Percentiles rank a stretch among this genome's conserved stretches.
phyloP scores from a whole-genome alignment of 2,329 filamentous ascomycete species.

The Rhinocladiella mackenziei region DNA sequence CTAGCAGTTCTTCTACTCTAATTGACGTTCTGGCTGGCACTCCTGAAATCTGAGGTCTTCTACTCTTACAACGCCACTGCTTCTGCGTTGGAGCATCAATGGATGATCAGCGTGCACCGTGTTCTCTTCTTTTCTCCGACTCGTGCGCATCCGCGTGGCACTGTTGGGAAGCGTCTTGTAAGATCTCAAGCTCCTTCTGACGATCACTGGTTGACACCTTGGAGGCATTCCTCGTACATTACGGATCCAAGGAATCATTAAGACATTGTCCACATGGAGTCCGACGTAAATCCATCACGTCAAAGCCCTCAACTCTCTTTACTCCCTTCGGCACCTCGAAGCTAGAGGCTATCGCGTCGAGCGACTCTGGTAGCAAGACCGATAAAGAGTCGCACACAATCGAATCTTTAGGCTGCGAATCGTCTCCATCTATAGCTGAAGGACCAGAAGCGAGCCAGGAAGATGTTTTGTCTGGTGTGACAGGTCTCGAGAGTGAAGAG shows the following conservation, averaged over 20 bases:
- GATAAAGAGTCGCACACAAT: no score
- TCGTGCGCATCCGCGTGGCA: background rate
- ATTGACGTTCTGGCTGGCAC: no score
- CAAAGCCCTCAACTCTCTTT: background rate
- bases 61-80: background rate
- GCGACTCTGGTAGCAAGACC: no score
- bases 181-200: background rate
- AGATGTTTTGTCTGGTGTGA: no score
- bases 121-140: conserved; percentile 2
- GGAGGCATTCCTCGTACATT: background rate
- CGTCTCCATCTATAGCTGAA: no score
- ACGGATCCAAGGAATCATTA: no score
- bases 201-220: background rate
- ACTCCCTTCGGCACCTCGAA: background rate
- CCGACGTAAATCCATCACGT: conserved; percentile 1
- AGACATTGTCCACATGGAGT: background rate
- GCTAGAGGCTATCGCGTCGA: no score
- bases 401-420: no score
- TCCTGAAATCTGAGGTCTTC: background rate
- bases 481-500: background rate
- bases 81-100: conserved; percentile 20
- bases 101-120: conserved; percentile 19
- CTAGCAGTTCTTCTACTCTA: background rate
- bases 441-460: no score
- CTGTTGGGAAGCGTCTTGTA: background rate